Conservation (phyloP, 495 filamentous ascomycete genomes). For the Annulohypoxylon bovei region DNA sequence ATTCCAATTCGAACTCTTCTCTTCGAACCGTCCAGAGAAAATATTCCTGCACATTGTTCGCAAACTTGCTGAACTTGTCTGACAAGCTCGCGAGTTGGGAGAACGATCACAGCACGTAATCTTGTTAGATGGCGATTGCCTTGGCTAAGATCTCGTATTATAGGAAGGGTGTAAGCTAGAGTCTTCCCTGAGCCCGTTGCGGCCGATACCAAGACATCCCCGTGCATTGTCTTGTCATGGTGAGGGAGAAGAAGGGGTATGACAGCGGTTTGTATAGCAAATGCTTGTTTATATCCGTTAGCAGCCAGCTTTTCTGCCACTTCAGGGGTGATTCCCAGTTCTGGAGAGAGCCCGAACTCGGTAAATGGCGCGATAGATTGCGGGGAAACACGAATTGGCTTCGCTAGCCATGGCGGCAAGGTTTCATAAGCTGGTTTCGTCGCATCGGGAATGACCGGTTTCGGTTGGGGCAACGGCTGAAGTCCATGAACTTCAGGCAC, state of each 20-base stretch:
- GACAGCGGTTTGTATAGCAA: conserved; percentile 84
- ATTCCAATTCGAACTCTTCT: conserved; percentile 75
- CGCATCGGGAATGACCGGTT: conserved; percentile 62
- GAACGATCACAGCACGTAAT: conserved; percentile 79
- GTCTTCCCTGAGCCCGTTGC: conserved; percentile 96
- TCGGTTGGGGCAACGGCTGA: conserved; percentile 80
- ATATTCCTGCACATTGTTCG: conserved; percentile 68
- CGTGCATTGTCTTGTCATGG: conserved; percentile 61
- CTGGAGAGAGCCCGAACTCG: conserved; percentile 64
- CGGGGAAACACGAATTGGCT: conserved; percentile 71
- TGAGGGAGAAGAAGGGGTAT: conserved; percentile 77
- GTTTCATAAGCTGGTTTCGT: conserved; percentile 63
- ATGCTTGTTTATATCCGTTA: conserved; percentile 76
- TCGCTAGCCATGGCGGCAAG: conserved; percentile 77
- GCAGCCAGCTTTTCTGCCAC: conserved; percentile 64
- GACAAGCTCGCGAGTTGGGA: conserved; percentile 91
- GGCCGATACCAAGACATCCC: conserved; percentile 88
- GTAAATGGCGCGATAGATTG: conserved; percentile 68
- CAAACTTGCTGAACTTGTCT: conserved; percentile 79
- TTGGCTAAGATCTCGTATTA: conserved; percentile 75
- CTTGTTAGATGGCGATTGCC: conserved; percentile 61
- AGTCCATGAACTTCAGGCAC: conserved; percentile 69
- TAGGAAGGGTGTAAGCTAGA: conserved; percentile 86
- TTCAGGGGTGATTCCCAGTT: conserved; percentile 58
- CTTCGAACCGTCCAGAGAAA: conserved; percentile 61